Evolutionary conservation across 176 grass and related monocot genomes (phyloP).

Genomic region (Oryza glumipatula): DNA sequence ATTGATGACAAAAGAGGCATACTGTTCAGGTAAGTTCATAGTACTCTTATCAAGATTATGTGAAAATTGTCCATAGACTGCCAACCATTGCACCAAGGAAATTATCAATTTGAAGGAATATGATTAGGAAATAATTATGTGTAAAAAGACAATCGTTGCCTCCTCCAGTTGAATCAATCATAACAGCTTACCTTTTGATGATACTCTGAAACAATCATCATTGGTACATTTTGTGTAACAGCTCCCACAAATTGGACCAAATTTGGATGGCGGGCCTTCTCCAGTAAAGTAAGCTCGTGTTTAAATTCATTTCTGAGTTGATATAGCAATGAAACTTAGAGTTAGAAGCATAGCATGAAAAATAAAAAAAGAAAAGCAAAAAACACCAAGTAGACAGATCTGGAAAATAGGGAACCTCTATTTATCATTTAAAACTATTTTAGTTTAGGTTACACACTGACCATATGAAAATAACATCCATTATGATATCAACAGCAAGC

Average conservation of each 20-base stretch:
- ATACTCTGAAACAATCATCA: constrained; percentile 99
- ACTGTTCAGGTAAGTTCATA: constrained; percentile 13
- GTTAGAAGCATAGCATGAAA: constrained; percentile 18
- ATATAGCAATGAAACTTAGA: constrained; percentile 22
- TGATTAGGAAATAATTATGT: neutral
- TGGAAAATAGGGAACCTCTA: neutral
- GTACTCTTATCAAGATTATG: constrained; percentile 19
- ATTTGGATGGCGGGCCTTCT: constrained; percentile 92
- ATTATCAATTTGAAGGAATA: neutral
- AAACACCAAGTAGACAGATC: constrained; percentile 4
- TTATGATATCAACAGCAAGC: constrained; percentile 1
- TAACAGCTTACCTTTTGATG: constrained; percentile 72
- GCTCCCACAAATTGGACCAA: constrained; percentile 98
- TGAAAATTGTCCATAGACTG: neutral
- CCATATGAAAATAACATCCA: neutral
- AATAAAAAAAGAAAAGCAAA: constrained; percentile 13
- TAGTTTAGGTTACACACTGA: neutral
- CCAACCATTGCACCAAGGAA: neutral
- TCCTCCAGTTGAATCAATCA: constrained; percentile 5
- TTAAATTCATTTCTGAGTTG: constrained; percentile 85
- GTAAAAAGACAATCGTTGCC: neutral
- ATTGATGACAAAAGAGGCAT: constrained; percentile 12
- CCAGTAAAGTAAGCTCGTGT: constrained; percentile 85
- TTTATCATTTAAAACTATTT: neutral
- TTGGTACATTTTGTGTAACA: constrained; percentile 90